Evolutionary conservation across 768 basidiomycete genomes (phyloP).

Genomic region (Leccinum rimulosum): DNA sequence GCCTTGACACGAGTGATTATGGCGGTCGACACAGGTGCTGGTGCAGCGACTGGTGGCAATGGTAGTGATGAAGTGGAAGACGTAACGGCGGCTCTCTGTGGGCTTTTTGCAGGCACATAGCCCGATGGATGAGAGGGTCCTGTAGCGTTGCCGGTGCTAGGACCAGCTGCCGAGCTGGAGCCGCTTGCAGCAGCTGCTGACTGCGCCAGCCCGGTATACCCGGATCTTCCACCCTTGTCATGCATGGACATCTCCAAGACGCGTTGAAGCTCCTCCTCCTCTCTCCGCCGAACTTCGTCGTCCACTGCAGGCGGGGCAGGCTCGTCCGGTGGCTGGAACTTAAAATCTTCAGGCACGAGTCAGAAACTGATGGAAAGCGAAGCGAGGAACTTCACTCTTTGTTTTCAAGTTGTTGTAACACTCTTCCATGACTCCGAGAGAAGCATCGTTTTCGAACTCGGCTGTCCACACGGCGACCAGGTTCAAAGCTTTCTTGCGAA

Average conservation of each 20-base stretch:
- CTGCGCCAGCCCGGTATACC: slow-evolving; percentile 47
- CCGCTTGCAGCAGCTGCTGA: slow-evolving; percentile 35
- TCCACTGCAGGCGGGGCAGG: slow-evolving; percentile 67
- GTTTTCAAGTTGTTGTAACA: slow-evolving; percentile 77
- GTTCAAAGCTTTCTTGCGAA: slow-evolving; percentile 68
- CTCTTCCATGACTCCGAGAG: slow-evolving; percentile 88
- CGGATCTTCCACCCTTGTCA: slow-evolving; percentile 77
- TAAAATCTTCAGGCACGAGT: slow-evolving; percentile 51
- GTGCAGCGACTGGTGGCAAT: slow-evolving; percentile 16
- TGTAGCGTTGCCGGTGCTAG: slow-evolving; percentile 15
- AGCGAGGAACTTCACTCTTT: slow-evolving; percentile 57
- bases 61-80: slow-evolving; percentile 30
- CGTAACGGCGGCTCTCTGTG: slow-evolving; percentile 30
- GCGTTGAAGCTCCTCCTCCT: slow-evolving; percentile 93
- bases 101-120: slow-evolving; percentile 57
- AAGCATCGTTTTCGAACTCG: slow-evolving; percentile 77
- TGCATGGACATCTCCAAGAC: slow-evolving; percentile 91
- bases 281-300: slow-evolving; percentile 76
- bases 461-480: slow-evolving; percentile 81
- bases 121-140: slow-evolving; percentile 48
- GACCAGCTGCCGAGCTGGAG: slow-evolving; percentile 26
- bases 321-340: slow-evolving; percentile 62
- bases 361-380: slow-evolving; percentile 7
- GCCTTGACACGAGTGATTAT: slow-evolving; percentile 85
- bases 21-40: slow-evolving; percentile 18